Percentiles rank a stretch among this genome's conserved stretches.
Evolutionary conservation across 2,329 filamentous ascomycete species (phyloP).

Genomic region (Pseudohalonectria lignicola): DNA sequence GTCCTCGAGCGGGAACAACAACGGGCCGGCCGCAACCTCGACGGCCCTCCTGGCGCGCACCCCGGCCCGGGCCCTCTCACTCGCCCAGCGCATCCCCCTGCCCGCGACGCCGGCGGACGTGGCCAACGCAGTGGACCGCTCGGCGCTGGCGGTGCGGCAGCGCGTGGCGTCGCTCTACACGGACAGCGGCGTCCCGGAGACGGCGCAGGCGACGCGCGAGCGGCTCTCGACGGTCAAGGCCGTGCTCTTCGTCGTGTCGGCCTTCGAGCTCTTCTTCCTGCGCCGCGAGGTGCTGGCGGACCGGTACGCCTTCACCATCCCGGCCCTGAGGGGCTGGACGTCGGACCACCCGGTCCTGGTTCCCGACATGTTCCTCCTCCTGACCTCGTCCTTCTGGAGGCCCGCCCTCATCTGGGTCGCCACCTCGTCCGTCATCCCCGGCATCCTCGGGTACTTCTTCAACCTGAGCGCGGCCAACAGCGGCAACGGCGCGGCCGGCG

Average conservation of each 20-base stretch:
- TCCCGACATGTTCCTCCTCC: conserved; percentile 70
- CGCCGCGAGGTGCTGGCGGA: conserved; percentile 60
- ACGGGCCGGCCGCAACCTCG: too few relatives aligned
- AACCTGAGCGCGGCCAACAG: conserved; percentile 57
- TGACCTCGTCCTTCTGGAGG: conserved; percentile 74
- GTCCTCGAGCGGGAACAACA: too few relatives aligned
- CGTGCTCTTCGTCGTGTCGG: conserved; percentile 56
- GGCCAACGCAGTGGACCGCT: conserved; percentile 64
- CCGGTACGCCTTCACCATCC: conserved; percentile 62
- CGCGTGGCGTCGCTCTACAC: conserved; percentile 54
- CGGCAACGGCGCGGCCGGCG: conserved; percentile 19
- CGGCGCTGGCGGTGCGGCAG: conserved; percentile 53
- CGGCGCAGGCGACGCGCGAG: conserved; percentile 55
- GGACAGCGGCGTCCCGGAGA: conserved; percentile 55
- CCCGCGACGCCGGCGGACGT: conserved; percentile 73
- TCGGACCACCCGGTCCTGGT: conserved; percentile 52
- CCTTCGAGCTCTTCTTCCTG: conserved; percentile 61
- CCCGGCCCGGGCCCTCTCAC: conserved; percentile 38
- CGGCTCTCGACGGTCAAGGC: conserved; percentile 60
- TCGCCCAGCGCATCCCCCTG: conserved; percentile 55
- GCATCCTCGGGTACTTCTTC: conserved; percentile 74
- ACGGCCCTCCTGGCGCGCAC: conserved; percentile 33
- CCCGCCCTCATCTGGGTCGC: conserved; percentile 66
- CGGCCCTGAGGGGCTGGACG: conserved; percentile 41
- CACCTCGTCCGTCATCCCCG: conserved; percentile 61